Evolutionary conservation across 2,329 filamentous ascomycete genomes (phyloP), one percentile per base, ranked within the genome.

Genomic region (Beauveria sp.): DNA sequence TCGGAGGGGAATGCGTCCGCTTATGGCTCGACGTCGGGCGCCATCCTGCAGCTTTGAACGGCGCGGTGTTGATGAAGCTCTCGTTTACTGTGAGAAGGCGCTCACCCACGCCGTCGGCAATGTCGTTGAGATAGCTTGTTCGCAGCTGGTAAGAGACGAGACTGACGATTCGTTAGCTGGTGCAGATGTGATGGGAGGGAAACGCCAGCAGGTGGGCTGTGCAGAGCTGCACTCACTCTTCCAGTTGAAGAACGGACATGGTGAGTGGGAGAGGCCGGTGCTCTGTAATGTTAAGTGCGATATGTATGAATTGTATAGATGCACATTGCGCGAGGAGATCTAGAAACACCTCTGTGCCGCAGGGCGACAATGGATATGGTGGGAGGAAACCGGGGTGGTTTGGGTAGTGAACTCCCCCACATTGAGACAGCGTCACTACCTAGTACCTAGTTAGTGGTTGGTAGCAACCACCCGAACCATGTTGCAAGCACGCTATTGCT

Each of bases 31-130:
- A 84, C 69, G 89, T 90, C 54, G 87, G 79, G 48, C 85, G 83
- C 90, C 90, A 94, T 65, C 90, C 91, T 63, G 90, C 89, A 55
- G 89, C 86, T 74, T 91, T 91, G 78, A 93, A 94, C 34, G 89
- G 86, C 2, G 87, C 85, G 30, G 90, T 89, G 71, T 91, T 92
- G 64, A 94, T 79, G 69, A 92, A 88, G 65, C 82, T 81, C 69
- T 91, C 86, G 73, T 93, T 90, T 63, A 96, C 83, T 44, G 86
- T 91, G 71, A 96, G 90, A 46, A 94, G 81, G 22, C 90, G 87
- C 73, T 96, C 91, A 66, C 90, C 90, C 8, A 94, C 89, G 63
- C 90, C 91, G 71, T 96, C 90, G 66, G 89, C 88, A 66, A 92
- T 87, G 64, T 90, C 85, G 66, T 86, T 86, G 41, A 96, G 84